Evolutionary conservation across 768 basidiomycete genomes (phyloP).

Genomic region (Auricularia cornea): DNA sequence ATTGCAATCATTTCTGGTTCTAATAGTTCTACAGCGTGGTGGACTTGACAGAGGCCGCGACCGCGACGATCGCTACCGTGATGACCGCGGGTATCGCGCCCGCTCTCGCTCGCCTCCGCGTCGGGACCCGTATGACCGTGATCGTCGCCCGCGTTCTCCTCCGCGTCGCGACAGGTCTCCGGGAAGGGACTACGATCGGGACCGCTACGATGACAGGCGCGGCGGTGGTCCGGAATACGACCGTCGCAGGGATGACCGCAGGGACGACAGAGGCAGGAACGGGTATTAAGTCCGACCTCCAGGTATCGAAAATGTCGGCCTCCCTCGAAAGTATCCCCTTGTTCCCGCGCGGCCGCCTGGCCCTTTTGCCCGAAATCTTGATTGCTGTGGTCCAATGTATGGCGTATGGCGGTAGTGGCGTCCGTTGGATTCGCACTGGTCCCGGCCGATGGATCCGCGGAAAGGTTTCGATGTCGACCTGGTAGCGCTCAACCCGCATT

Average conservation of each 20-base stretch:
- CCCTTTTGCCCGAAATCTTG: background rate
- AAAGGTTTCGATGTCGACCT: too few species aligned
- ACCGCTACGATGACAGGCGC: constrained; percentile 89
- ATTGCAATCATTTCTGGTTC: constrained; percentile 6
- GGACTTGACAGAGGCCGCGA: constrained; percentile 65
- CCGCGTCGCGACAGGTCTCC: constrained; percentile 68
- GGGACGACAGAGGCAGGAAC: constrained; percentile 74
- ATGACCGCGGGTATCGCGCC: constrained; percentile 55
- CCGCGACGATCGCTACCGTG: constrained; percentile 55
- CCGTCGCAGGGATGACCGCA: constrained; percentile 77
- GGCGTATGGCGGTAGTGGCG: too few species aligned
- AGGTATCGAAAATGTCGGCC: background rate
- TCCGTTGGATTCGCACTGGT: too few species aligned
- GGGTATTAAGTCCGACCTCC: constrained; percentile 37
- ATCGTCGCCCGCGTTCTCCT: constrained; percentile 30
- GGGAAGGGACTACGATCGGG: constrained; percentile 78
- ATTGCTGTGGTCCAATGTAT: background rate
- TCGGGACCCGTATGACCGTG: constrained; percentile 51
- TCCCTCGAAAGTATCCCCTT: background rate
- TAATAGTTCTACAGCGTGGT: constrained; percentile 37
- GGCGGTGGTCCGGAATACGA: constrained; percentile 83
- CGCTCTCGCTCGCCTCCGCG: constrained; percentile 71
- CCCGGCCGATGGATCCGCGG: too few species aligned
- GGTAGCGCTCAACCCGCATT: too few species aligned
- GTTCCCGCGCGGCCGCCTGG: background rate